These are phyloP conservation scores for Fremontodendron californicum DNA, from an alignment of 345 rosid genomes.

Conservation along the genomic window DNA sequence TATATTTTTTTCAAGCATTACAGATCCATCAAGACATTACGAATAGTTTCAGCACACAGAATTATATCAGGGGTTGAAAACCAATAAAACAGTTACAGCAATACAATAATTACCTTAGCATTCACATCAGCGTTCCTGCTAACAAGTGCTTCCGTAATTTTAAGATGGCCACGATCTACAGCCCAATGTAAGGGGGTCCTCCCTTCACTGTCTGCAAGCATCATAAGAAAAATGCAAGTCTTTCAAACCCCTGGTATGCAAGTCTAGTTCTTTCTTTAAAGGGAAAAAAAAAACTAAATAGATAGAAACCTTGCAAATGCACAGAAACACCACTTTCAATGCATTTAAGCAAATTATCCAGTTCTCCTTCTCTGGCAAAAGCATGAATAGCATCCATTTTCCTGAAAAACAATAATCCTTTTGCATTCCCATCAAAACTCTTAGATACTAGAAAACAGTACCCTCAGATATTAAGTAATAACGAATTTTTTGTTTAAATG, in stretches of 20 bases:
- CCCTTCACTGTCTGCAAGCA: constrained; percentile 79
- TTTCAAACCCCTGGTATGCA: neutral
- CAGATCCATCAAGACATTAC: neutral
- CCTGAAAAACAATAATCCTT: constrained; percentile 36
- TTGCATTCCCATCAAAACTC: neutral
- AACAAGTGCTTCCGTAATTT: constrained; percentile 41
- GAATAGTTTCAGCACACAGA: neutral
- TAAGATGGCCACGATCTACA: constrained; percentile 52
- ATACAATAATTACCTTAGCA: constrained; percentile 53
- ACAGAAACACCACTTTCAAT: constrained; percentile 68
- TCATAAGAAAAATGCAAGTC: constrained; percentile 3
- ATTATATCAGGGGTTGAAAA: neutral
- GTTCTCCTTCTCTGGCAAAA: constrained; percentile 91
- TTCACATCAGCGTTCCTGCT: constrained; percentile 67
- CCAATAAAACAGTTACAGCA: neutral
- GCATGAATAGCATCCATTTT: constrained; percentile 84
- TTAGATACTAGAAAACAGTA: neutral
- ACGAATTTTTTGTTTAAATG: neutral
- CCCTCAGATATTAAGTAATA: neutral
- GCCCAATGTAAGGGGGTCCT: constrained; percentile 91
- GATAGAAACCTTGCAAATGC: constrained; percentile 54
- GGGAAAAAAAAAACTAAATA: neutral
- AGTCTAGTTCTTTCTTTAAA: constrained; percentile 2
- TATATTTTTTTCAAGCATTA: neutral
- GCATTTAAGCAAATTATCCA: constrained; percentile 62